Percentiles rank a stretch among this genome's conserved stretches.
Evolutionary conservation across 192 early-diverging fungal genomes (phyloP).

Genomic region (Mortierella alpina): DNA sequence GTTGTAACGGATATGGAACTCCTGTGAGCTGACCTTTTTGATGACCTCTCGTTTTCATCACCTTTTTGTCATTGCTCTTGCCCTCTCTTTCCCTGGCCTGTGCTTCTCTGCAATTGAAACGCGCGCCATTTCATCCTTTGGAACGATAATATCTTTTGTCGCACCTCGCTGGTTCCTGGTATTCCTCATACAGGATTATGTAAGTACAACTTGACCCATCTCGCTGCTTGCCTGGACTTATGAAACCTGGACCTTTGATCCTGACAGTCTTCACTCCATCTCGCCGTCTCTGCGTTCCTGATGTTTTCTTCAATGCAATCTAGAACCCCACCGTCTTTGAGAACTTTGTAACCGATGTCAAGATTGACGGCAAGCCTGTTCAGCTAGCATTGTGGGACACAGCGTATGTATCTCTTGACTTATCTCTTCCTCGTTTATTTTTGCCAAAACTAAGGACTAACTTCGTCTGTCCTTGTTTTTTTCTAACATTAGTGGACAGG

Average conservation of each 20-base stretch:
- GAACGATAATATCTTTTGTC: background rate
- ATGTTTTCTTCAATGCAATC: slow-evolving; percentile 9
- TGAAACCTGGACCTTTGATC: background rate
- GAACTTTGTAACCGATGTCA: slow-evolving; percentile 91
- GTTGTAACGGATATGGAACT: too few species aligned
- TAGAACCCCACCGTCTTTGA: slow-evolving; percentile 97
- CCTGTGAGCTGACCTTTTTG: too few species aligned
- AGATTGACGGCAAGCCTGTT: slow-evolving; percentile 85
- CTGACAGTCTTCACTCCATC: background rate
- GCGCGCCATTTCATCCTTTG: background rate
- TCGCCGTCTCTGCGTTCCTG: background rate
- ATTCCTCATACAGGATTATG: slow-evolving; percentile 35
- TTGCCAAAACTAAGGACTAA: background rate
- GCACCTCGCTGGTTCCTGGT: background rate
- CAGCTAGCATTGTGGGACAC: slow-evolving; percentile 98
- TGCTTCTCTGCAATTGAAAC: background rate
- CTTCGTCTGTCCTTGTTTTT: slow-evolving; percentile 1
- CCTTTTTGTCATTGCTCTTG: background rate
- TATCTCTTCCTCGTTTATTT: background rate
- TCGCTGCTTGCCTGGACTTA: background rate
- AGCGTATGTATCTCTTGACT: slow-evolving; percentile 59
- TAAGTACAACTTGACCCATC: slow-evolving; percentile 15
- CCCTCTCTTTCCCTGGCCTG: background rate
- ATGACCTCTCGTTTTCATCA: too few species aligned
- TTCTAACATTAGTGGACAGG: slow-evolving; percentile 60